Evolutionary conservation across 345 rosid genomes (phyloP), one percentile per base, ranked within the genome.

Genomic region (Eucalyptus sp.): DNA sequence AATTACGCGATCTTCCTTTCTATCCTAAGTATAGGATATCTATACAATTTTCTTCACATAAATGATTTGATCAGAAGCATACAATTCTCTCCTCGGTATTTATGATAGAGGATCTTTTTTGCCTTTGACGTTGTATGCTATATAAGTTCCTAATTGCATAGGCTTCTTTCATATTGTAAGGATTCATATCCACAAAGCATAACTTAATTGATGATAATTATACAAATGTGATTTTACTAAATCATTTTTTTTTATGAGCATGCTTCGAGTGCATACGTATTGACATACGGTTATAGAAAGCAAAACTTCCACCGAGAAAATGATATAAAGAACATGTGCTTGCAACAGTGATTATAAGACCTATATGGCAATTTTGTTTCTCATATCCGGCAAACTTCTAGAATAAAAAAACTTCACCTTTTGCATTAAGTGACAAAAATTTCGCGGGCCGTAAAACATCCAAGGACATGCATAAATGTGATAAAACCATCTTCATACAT

Each of bases 271-370:
- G 20, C 79, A 1, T 66, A 15, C 22, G 41, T 66, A 31, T 66
- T 31, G 22, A 31, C 22, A 7, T 31, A 4, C 12, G 20, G 5
- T 66, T n/a, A 66, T 31, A 31, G 22, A 8, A 66, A 66, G 18
- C 20, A 31, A 66, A 66, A 66, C 22, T 31, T 66, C 0, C 2
- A 27, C n/a, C 31, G 13, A 60, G 15, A 60, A 31, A 66, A 16
- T 4, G 22, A 66, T n/a, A 66, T 1, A 16, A 66, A 66, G 0
- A 66, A 66, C 22, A 1, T 31, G 33, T 4, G 41, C 22, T 66
- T 66, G 41, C 11, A 15, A 31, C 20, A 66, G 0, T 66, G 11
- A 31, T n/a, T 15, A 66, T 15, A 15, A 31, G 79, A 31, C 5
- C 41, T 16, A 10, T n/a, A 31, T 66, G 79, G 79, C 79, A 15